Base-by-base conservation (phyloP, 2,329 filamentous ascomycete species). In the Rhinocladiella similis region DNA sequence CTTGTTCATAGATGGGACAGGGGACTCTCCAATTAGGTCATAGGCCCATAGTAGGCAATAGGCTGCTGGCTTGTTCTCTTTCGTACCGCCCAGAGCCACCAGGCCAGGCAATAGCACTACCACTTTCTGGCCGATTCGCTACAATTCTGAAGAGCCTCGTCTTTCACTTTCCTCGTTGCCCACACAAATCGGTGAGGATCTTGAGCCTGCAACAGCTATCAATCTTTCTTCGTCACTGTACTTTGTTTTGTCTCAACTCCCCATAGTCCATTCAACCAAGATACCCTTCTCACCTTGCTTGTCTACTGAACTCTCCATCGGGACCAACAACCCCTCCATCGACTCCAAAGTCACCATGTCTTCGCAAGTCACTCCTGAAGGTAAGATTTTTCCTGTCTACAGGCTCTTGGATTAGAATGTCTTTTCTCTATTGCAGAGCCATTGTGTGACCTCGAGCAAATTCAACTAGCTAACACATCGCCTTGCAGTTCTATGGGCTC, bases 401-500 rank as follows among this genome's bases (percentile, higher is more conserved):
- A 13, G 9, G 18, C 41, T 43, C n/a, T 13, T 12, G 18, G 16
- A 43, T 22, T 43, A n/a, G 68, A 69, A 67, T 67, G 33, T 58
- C 53, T 47, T 42, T 14, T 14, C 33, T 14, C 25, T 27, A 42
- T 29, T 50, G 39, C 25, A 50, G 20, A 38, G 18, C n/a, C 16
- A 12, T 16, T 5, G 10, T 33, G 29, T 33, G 29, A 33, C 3
- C 25, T 66, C 47, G 1, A 25, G 6, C 10, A n/a, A 25, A 5
- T 18, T 22, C 13, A 12, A 46, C 7, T 2, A 16, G 63, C 50
- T 47, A 55, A 53, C 50, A 50, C 29, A 42, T 3, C n/a, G 20
- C 25, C 20, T 14, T 63, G 25, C 69, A 97, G 94, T 99, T 68
- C 89, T 91, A 76, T 99, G 94, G 94, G 93, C 94, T 65, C 94